Evolutionary conservation across 2,329 filamentous ascomycete genomes (phyloP), one percentile per base, ranked within the genome.

Genomic region (Epichloe amarillans): DNA sequence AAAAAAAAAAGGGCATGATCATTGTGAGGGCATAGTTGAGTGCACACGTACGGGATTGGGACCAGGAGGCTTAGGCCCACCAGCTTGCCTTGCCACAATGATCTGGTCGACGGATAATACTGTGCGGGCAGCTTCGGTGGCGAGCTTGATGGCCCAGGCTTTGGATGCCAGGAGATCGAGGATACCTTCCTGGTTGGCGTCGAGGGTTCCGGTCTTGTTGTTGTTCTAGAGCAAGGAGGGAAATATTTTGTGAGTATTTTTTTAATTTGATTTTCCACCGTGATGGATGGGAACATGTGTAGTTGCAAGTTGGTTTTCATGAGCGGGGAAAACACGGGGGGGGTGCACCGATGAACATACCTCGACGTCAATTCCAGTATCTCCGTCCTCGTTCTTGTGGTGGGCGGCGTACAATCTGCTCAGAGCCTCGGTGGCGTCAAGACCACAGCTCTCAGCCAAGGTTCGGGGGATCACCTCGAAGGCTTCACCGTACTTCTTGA

Each of bases 31-130:
- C 11, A 1, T 30, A 30, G 30, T 30, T 4, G 30, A 30, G 30
- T 30, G 30, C 30, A 11, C 49, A 68, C 74, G 63, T 64, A 77
- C 74, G 44, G 90, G 85, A 71, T 96, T 96, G 59, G 89, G 93
- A 45, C 86, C 90, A 33, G 93, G 93, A 51, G 91, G 91, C 78
- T 98, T 98, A 21, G 94, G 93, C 38, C 93, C 93, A 64, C 93
- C 93, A 46, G 94, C 93, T 73, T 97, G 93, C 72, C 91, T 83
- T 56, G 94, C 90, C 52, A 98, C 93, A 65, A 98, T 98, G 64
- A 98, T 98, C 73, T 98, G 94, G 70, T 98, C 93, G 39, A 98
- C 93, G 46, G 89, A 95, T 57, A 98, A 74, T 33, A 98, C 86
- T 46, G 93, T 98, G 62, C 93, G 80, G 49, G 89, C 91, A 40